Base-by-base conservation (phyloP, 768 basidiomycete species). In the Agrocybe pediades region DNA sequence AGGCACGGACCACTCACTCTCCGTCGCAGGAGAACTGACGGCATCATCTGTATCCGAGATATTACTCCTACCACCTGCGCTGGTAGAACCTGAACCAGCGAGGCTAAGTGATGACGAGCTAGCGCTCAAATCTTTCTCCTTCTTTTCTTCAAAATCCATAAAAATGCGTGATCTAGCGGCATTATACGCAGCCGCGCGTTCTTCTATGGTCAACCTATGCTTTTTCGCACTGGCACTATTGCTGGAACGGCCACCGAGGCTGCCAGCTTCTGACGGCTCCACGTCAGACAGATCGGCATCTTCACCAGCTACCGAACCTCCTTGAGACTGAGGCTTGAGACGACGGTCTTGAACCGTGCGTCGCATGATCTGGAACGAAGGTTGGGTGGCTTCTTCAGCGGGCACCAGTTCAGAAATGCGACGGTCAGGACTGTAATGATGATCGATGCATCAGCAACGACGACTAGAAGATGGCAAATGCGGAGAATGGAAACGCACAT, bases 321-420 rank as follows among this genome's bases (percentile, higher is more conserved):
- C 75, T 59, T 86, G 87, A n/a, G 89, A 90, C 55, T 80, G 79
- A 3, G 87, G 74, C 49, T 78, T 82, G 49, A 75, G 70, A 48
- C 79, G 71, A 39, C 84, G 81, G 57, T 86, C 84, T n/a, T 70
- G 67, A 13, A 64, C 67, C 19, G 79, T 72, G 61, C 92, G 81
- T 41, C 86, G 84, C 90, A 94, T 94, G 62, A 94, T 94, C 79
- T 92, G 88, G 63, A 94, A 88, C 17, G 90, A 80, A n/a, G 88
- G 90, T 26, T 86, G 86, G 0, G 84, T 66, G 4, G 84, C 71
- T 16, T 82, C 76, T 64, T 92, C 90, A 3, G 83, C 76, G 20
- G 92, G 92, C 7, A 92, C 88, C 20, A 94, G 81, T 45, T 92
- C 92, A 54, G 79, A 79, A 49, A 94, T 76, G 49, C 87, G 79